These are phyloP conservation scores for Dictyostelium purpureum DNA, from an alignment of 78 protist species.

Conservation along the genomic window DNA sequence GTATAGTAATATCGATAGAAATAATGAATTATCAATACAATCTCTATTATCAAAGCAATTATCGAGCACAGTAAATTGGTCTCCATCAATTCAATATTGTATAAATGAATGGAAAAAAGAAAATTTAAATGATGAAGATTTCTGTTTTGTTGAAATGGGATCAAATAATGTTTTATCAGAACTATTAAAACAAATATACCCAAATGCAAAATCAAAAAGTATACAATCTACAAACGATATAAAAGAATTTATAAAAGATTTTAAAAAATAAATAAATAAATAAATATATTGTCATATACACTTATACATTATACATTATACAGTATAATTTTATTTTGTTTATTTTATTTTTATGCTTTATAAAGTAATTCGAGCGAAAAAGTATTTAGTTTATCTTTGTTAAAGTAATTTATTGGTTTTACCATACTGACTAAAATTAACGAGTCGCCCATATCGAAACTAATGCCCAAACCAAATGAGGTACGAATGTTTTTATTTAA, in stretches of 20 bases:
- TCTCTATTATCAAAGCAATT: slow-evolving; percentile 31
- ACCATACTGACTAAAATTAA: neutral
- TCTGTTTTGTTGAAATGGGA: slow-evolving; percentile 48
- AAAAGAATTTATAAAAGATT: slow-evolving; percentile 16
- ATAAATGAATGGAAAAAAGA: slow-evolving; percentile 42
- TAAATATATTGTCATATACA: neutral
- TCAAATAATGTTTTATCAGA: slow-evolving; percentile 27
- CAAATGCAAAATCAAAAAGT: neutral
- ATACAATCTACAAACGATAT: slow-evolving; percentile 8
- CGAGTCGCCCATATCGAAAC: neutral
- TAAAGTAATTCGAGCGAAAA: neutral
- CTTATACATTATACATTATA: neutral
- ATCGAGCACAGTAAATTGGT: slow-evolving; percentile 31
- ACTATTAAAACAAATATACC: slow-evolving; percentile 24
- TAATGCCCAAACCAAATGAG: neutral
- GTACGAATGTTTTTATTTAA: neutral
- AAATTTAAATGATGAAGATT: neutral
- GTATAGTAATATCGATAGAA: neutral
- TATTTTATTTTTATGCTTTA: too few species aligned
- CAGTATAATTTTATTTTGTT: too few species aligned
- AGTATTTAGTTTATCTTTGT: neutral
- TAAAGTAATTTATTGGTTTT: neutral
- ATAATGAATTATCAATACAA: neutral
- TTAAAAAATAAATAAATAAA: neutral
- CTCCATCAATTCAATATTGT: slow-evolving; percentile 27